Base-by-base conservation (phyloP, 140 eudicot species). In the Bidens hawaiensis region DNA sequence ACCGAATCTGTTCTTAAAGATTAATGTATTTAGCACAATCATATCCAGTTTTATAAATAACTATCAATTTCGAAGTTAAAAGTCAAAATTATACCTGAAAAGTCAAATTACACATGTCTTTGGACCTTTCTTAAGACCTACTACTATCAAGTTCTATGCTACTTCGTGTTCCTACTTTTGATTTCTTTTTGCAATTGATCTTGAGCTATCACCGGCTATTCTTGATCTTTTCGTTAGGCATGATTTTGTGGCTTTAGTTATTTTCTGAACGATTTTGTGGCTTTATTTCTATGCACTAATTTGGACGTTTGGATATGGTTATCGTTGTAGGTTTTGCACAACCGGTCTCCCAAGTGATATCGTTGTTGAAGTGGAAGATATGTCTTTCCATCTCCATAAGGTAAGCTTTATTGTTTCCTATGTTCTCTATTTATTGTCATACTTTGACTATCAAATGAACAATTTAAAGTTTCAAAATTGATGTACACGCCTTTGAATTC, bases 311-410 rank as follows among this genome's bases (percentile, higher is more conserved):
- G 23, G 50, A 52, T 54, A 38, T 46, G 45, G 43, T 10, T 22
- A n/a, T 25, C 33, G 58, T 67, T 69, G 62, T 47, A 93, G 99
- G 99, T 93, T 93, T 75, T 93, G 96, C 84, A 80, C 96, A 60
- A 85, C 95, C 2, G 99, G 99, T 65, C 95, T 93, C 55, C 96
- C 99, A 64, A 93, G 99, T 73, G 99, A 93, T 70, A 77, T 93
- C n/a, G 72, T 70, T 19, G 96, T 93, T 61, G 95, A 93, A 81
- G 96, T 93, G 51, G 95, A 77, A 69, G 96, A 85, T 61, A 88
- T 88, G 96, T 80, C 96, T 46, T 93, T 88, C 78, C 96, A 85
- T 79, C 96, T 91, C 61, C 99, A 87, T 86, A 88, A 93, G 96
- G 99, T 93, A 77, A 51, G 15, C 6, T 62, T 61, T 60, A 6